Evolutionary conservation across 306 rosid species (phyloP), one percentile per base, ranked within the genome.

Genomic region (Pachyrhizus erosus): DNA sequence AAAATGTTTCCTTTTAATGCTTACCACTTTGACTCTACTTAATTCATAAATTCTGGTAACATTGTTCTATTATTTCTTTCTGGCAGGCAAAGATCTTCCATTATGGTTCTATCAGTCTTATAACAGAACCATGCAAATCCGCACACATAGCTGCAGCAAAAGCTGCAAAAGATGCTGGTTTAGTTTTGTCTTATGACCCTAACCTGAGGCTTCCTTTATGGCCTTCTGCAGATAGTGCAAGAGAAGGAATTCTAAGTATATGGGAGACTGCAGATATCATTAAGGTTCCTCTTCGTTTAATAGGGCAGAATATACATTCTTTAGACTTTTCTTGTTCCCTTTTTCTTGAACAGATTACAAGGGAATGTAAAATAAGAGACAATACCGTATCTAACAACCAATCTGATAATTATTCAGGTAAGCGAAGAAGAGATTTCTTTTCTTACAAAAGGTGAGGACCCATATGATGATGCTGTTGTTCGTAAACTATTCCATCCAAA

Each of bases 181-280:
- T 80, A 20, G 49, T 93, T 72, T 77, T 96, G 48, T 96, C 99
- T 46, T 96, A 93, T 82, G 99, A 96, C 86, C 99, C 99, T 34
- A 96, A 96, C 83, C 85, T 96, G 83, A 89, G 99, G 90, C 99
- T 96, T 86, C 99, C 99, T 2, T 81, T 96, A 82, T 96, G 99
- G 99, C 86, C 97, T 86, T 96, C 98, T 31, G 94, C 92, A 9
- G 90, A 93, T 15, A 89, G 88, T 83, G 99, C 99, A 45, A 90
- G 95, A 85, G 97, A 96, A 91, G 98, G 99, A 67, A 93, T 96
- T 87, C 78, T 96, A 14, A 92, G 96, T 78, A 93, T 96, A 84
- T 96, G 98, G 99, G 92, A 93, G 15, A 83, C 74, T 46, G 99
- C 98, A 26, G 99, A 96, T 90, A 88, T 96, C 84, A 92, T 96